Evolutionary conservation across 495 filamentous ascomycete genomes (phyloP).

Genomic region (Penicillium steckii): DNA sequence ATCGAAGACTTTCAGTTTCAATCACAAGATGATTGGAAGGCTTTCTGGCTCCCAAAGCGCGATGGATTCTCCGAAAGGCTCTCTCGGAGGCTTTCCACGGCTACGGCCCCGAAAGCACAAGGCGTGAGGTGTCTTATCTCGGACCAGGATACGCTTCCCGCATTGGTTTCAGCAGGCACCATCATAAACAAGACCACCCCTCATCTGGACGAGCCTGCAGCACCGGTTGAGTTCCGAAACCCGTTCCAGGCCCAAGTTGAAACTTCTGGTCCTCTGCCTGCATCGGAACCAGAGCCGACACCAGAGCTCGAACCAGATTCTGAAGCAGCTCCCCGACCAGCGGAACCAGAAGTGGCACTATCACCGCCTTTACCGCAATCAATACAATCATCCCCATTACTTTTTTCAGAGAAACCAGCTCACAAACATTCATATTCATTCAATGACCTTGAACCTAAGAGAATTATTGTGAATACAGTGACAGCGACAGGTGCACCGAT

Average conservation of each 20-base stretch:
- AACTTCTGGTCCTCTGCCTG: background rate
- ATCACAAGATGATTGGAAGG: conserved; percentile 35
- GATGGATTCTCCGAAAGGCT: conserved; percentile 36
- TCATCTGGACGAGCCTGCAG: conserved; percentile 4
- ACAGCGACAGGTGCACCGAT: conserved; percentile 20
- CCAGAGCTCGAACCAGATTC: background rate
- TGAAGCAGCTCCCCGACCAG: background rate
- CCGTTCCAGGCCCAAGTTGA: conserved; percentile 27
- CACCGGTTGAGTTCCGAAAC: conserved; percentile 35
- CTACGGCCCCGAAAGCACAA: conserved; percentile 23
- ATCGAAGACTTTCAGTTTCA: conserved; percentile 17
- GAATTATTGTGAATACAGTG: conserved; percentile 22
- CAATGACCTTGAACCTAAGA: conserved; percentile 27
- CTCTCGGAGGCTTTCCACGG: conserved; percentile 30
- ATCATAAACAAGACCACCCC: conserved; percentile 20
- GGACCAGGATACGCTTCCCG: conserved; percentile 27
- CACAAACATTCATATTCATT: conserved; percentile 22
- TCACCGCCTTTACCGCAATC: no score
- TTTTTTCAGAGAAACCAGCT: conserved; percentile 4
- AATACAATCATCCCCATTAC: no score
- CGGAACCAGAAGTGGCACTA: background rate
- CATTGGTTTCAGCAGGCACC: conserved; percentile 40
- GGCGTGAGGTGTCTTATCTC: conserved; percentile 29
- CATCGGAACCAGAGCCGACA: background rate
- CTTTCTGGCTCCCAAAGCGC: conserved; percentile 43